Evolutionary conservation across 805 yeast species (phyloP).

Genomic region (Danielozyma ontarioensis): DNA sequence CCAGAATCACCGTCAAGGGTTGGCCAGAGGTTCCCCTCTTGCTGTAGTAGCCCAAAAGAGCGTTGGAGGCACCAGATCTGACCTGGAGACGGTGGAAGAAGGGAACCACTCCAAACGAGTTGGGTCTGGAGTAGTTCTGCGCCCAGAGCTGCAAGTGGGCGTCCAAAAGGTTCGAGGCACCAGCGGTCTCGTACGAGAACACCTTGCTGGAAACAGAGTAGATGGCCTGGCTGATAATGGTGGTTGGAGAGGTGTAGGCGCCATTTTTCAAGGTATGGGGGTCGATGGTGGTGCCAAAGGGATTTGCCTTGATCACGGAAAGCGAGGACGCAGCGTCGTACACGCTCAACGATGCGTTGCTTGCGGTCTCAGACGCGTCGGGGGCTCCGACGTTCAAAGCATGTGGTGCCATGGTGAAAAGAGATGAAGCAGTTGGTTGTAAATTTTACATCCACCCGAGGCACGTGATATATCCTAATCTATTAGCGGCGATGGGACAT

Average conservation of each 20-base stretch:
- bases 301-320: conserved; percentile 19
- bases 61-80: conserved; percentile 79
- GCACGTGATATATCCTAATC: conserved; percentile 1
- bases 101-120: conserved; percentile 57
- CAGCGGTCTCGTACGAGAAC: conserved; percentile 66
- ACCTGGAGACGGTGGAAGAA: conserved; percentile 58
- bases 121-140: conserved; percentile 40
- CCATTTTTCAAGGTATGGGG: conserved; percentile 46
- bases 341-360: not conserved
- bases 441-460: too few species aligned
- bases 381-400: not conserved
- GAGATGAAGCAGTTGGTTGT: too few species aligned
- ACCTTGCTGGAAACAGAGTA: conserved; percentile 48
- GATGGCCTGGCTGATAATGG: conserved; percentile 50
- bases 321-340: not conserved
- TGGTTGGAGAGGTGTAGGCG: conserved; percentile 49
- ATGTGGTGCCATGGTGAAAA: not conserved
- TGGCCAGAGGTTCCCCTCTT: conserved; percentile 28
- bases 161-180: conserved; percentile 58
- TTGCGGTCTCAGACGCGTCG: not conserved
- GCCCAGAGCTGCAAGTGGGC: conserved; percentile 59
- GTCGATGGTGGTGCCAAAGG: conserved; percentile 60
- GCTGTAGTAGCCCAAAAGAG: conserved; percentile 65
- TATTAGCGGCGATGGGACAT: not conserved
- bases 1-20: conserved; percentile 47